Base-by-base conservation (phyloP, 2,329 filamentous ascomycete genomes). In the Penicillium sp. region DNA sequence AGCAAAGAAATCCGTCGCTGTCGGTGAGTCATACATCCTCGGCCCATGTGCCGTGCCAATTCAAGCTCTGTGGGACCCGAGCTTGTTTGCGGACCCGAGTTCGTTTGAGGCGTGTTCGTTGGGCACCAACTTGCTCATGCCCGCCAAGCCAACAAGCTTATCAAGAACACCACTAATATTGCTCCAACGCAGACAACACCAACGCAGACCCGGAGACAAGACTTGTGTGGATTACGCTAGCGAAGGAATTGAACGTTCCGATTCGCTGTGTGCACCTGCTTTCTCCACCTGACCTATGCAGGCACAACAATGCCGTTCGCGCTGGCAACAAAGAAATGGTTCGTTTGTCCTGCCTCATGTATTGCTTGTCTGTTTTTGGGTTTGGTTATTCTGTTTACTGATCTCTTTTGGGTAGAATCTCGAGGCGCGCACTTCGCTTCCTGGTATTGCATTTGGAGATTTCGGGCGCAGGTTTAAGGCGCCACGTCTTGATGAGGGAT, bases 191-290 rank as follows among this genome's bases (percentile, higher is more conserved):
- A 95, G 95, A 99, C 75, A 98, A 96, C 73, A 98, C 95, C n/a
- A 99, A 99, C 72, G 86, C 93, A 29, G 90, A 96, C 75, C 73
- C 81, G 11, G 88, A 91, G 52, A 91, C 88, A 25, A 84, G 95
- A 62, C 82, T 83, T n/a, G 78, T 90, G 59, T 98, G 93, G 93
- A 76, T 91, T 31, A 79, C 85, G 26, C 76, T 98, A 29, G 92
- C 92, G 19, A 83, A 82, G 62, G 88, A 88, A 67, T 78, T 86
- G 67, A 79, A 84, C 4, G 81, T 96, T 2, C 88, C 90, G 2
- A 89, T 96, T 65, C 89, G 93, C 47, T 96, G 93, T 69, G 81
- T 98, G 10, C 89, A 90, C 75, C 95, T 99, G 78, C 89, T 88
- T 51, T 89, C 92, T 13, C 81, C 87, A 1, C 74, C 86, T 26